Evolutionary conservation across 2,329 filamentous ascomycete genomes (phyloP).

Genomic region (Aspergillus felis): DNA sequence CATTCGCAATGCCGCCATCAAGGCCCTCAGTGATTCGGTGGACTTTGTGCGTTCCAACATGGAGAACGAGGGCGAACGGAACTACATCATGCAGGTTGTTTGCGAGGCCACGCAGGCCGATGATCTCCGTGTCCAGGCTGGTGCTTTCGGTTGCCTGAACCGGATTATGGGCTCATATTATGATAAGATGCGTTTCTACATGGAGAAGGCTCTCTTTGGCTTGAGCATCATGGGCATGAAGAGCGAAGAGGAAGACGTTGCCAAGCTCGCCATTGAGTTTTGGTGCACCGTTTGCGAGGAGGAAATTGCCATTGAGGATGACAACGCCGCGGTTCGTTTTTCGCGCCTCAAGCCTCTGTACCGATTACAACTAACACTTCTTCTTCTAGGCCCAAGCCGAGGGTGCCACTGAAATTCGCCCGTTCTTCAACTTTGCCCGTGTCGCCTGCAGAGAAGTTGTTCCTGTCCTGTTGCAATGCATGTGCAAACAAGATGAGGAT

Average conservation of each 20-base stretch:
- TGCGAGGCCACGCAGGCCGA: slow-evolving; percentile 96
- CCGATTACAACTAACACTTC: slow-evolving; percentile 3
- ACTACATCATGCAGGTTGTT: slow-evolving; percentile 99
- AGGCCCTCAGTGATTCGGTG: slow-evolving; percentile 89
- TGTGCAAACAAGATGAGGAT: slow-evolving; percentile 97
- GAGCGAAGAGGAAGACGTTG: slow-evolving; percentile 93
- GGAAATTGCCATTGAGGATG: slow-evolving; percentile 95
- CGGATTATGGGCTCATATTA: slow-evolving; percentile 99
- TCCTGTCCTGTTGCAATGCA: slow-evolving; percentile 78
- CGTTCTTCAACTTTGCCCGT: slow-evolving; percentile 92
- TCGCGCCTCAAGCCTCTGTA: slow-evolving; percentile 2
- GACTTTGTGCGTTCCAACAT: slow-evolving; percentile 99
- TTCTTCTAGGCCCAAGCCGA: slow-evolving; percentile 57
- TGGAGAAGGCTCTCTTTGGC: slow-evolving; percentile 98
- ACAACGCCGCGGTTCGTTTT: slow-evolving; percentile 70
- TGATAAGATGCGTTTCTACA: slow-evolving; percentile 99
- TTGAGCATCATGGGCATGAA: slow-evolving; percentile 98
- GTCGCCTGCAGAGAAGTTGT: slow-evolving; percentile 93
- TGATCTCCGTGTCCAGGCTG: slow-evolving; percentile 88
- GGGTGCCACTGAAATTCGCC: slow-evolving; percentile 76
- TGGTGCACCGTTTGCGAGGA: slow-evolving; percentile 99
- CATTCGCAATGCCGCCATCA: slow-evolving; percentile 88
- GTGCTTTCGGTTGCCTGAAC: slow-evolving; percentile 94
- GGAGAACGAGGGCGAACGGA: slow-evolving; percentile 97
- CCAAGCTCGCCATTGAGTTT: slow-evolving; percentile 97